A percentile compares a stretch with the other conserved stretches of the same genome.
Evolutionary conservation across 1,139 yeast genomes (phyloP).

Genomic region (Suhomyces kunorum): DNA sequence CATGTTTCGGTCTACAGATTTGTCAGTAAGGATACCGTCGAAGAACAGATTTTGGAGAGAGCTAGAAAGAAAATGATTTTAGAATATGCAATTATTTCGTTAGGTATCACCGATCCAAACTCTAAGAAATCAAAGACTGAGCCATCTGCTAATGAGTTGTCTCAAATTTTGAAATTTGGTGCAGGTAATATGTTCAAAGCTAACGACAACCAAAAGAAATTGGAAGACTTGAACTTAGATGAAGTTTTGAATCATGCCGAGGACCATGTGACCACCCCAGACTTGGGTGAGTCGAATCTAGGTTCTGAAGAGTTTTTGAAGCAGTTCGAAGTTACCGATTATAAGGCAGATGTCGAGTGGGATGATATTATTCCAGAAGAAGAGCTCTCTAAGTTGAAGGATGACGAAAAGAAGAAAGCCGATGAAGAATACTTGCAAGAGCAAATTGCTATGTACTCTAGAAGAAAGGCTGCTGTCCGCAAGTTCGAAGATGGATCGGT

Average conservation of each 20-base stretch:
- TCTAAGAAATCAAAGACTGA: conserved; percentile 53
- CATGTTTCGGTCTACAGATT: conserved; percentile 97
- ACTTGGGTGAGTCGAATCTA: conserved; percentile 89
- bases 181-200: conserved; percentile 98
- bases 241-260: conserved; percentile 97
- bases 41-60: conserved; percentile 93
- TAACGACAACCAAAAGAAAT: conserved; percentile 86
- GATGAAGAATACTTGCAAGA: conserved; percentile 87
- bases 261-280: conserved; percentile 95
- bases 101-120: conserved; percentile 84
- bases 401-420: conserved; percentile 81
- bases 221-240: conserved; percentile 92
- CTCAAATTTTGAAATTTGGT: conserved; percentile 94
- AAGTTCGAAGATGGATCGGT: conserved; percentile 36
- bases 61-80: conserved; percentile 97
- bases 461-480: conserved; percentile 74
- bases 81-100: conserved; percentile 94
- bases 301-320: conserved; percentile 98
- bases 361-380: conserved; percentile 98
- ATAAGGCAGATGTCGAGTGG: conserved; percentile 98
- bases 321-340: conserved; percentile 98
- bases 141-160: conserved; percentile 80
- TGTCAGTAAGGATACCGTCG: conserved; percentile 96
- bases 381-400: conserved; percentile 84
- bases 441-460: conserved; percentile 83